phyloP scores from a whole-genome alignment of 1,284 basidiomycete species.

The Sphagnurus paluster region DNA sequence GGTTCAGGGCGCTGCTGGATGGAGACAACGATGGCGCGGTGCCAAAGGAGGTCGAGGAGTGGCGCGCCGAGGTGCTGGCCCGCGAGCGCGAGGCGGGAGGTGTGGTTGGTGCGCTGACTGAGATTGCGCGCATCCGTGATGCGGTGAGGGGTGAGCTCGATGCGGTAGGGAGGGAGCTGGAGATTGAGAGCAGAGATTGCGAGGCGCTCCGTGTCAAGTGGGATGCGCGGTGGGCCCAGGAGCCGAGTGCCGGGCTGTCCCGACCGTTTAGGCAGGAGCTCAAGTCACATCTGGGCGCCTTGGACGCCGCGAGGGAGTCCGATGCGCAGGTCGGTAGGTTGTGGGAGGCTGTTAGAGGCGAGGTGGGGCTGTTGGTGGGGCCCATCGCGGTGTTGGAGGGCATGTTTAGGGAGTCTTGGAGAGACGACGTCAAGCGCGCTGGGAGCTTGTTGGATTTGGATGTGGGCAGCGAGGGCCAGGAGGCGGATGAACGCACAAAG shows the following conservation, averaged over 20 bases:
- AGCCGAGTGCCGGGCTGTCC: conserved; percentile 77
- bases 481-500: conserved; percentile 67
- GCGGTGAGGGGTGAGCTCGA: conserved; percentile 65
- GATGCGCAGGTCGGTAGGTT: conserved; percentile 77
- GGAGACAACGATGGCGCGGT: conserved; percentile 73
- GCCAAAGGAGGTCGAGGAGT: conserved; percentile 62
- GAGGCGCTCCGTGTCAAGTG: conserved; percentile 86
- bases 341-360: conserved; percentile 73
- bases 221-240: conserved; percentile 87
- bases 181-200: conserved; percentile 80
- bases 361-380: conserved; percentile 69
- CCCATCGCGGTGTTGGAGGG: conserved; percentile 66
- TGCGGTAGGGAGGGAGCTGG: conserved; percentile 61
- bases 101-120: conserved; percentile 35
- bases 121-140: conserved; percentile 66
- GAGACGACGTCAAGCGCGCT: conserved; percentile 33
- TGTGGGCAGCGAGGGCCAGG: conserved; percentile 58
- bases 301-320: conserved; percentile 78
- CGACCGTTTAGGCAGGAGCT: conserved; percentile 78
- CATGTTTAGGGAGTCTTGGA: conserved; percentile 56
- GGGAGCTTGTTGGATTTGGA: conserved; percentile 73
- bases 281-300: conserved; percentile 73
- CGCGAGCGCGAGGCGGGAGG: neutral
- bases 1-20: conserved; percentile 78
- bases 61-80: neutral